Conservation (phyloP, 805 yeast species). For the Candida vaughaniae region DNA sequence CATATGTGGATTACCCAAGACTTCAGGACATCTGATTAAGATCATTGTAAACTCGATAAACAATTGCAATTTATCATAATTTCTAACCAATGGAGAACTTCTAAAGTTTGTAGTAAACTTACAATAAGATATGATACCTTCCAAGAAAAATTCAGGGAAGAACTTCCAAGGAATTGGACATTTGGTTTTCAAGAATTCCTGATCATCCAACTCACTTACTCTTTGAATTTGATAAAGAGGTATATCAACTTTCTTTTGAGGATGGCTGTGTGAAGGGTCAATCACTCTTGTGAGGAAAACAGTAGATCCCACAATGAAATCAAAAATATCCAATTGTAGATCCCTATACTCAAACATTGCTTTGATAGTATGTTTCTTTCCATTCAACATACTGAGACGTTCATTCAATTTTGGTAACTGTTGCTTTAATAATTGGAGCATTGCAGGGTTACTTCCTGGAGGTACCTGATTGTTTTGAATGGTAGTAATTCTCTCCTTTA, state of each 20-base stretch:
- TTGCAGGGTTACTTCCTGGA: constrained; percentile 27
- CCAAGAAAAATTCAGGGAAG: constrained; percentile 83
- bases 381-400: constrained; percentile 32
- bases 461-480: constrained; percentile 33
- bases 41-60: constrained; percentile 73
- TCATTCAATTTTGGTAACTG: constrained; percentile 51
- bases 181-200: constrained; percentile 62
- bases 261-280: constrained; percentile 70
- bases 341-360: constrained; percentile 59
- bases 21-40: constrained; percentile 78
- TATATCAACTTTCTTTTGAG: constrained; percentile 47
- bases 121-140: constrained; percentile 74
- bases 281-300: constrained; percentile 68
- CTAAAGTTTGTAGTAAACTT: constrained; percentile 57
- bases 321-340: constrained; percentile 67
- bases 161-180: constrained; percentile 78
- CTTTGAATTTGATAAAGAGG: constrained; percentile 57
- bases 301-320: constrained; percentile 73
- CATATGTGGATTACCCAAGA: constrained; percentile 89
- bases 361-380: constrained; percentile 57
- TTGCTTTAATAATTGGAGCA: constrained; percentile 20
- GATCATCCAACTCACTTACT: constrained; percentile 70
- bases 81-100: constrained; percentile 56
- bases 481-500: constrained; percentile 49
- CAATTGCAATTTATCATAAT: constrained; percentile 49